These are phyloP conservation scores for Rhazya stricta DNA, from an alignment of 257 asterid genomes.

Conservation along the genomic window DNA sequence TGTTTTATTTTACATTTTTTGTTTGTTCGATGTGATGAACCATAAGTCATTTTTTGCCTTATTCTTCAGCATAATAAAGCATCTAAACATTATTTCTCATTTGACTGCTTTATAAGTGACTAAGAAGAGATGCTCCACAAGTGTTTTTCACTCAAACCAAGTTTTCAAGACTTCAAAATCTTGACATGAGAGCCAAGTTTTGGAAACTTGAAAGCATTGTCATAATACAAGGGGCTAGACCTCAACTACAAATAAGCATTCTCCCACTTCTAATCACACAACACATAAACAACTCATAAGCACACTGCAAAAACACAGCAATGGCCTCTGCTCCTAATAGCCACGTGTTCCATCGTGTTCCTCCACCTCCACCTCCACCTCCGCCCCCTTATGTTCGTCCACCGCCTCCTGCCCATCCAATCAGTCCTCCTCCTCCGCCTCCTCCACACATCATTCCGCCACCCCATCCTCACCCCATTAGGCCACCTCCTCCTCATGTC, in stretches of 20 bases:
- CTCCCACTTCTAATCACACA: not conserved
- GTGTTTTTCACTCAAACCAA: conserved; percentile 47
- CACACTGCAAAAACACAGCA: conserved; percentile 1
- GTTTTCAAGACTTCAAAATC: conserved; percentile 23
- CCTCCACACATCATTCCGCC: not conserved
- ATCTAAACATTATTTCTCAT: too few relatives aligned
- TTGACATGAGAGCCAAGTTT: conserved; percentile 33
- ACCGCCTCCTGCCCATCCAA: conserved; percentile 1
- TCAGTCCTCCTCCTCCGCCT: conserved; percentile 13
- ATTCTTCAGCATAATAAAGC: too few relatives aligned
- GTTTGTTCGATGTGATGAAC: too few relatives aligned
- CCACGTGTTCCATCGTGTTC: conserved; percentile 15
- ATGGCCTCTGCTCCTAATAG: conserved; percentile 16
- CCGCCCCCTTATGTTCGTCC: not conserved
- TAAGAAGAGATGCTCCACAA: conserved; percentile 13
- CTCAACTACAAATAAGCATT: conserved; percentile 16
- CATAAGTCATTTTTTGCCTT: too few relatives aligned
- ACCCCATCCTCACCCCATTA: conserved; percentile 7
- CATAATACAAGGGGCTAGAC: not conserved
- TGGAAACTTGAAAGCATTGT: conserved; percentile 29
- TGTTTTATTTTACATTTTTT: not conserved
- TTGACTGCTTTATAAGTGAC: not conserved
- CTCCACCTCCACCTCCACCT: conserved; percentile 17
- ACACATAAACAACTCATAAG: not conserved
- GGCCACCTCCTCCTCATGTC: conserved; percentile 21